phyloP scores from a whole-genome alignment of 176 grass and related monocot species.

The Carex parvula region DNA sequence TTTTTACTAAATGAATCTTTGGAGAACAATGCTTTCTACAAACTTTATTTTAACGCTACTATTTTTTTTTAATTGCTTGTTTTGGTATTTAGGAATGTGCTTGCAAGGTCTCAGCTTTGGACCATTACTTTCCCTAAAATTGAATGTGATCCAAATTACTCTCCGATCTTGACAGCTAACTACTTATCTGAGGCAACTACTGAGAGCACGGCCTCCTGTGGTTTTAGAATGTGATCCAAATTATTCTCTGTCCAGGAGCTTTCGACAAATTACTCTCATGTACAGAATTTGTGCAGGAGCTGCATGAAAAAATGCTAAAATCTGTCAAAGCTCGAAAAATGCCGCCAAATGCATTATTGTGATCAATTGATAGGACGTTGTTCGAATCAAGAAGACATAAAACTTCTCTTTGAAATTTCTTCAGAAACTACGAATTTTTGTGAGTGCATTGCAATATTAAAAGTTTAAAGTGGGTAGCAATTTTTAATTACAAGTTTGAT shows the following conservation, averaged over 20 bases:
- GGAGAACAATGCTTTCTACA: neutral
- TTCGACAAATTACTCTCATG: neutral
- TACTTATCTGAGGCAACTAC: slow-evolving; percentile 62
- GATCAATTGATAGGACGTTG: slow-evolving; percentile 85
- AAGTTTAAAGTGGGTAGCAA: neutral
- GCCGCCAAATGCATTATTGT: slow-evolving; percentile 93
- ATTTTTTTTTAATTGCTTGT: neutral
- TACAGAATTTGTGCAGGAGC: slow-evolving; percentile 71
- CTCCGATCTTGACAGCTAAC: slow-evolving; percentile 20
- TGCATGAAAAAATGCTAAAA: slow-evolving; percentile 80
- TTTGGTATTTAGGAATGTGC: slow-evolving; percentile 29
- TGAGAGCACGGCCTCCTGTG: slow-evolving; percentile 42
- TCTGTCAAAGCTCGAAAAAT: slow-evolving; percentile 79
- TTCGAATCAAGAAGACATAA: slow-evolving; percentile 73
- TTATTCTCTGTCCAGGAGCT: no score
- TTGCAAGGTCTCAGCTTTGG: slow-evolving; percentile 28
- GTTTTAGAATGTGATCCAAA: slow-evolving; percentile 23
- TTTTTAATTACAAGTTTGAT: neutral
- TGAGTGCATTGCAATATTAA: slow-evolving; percentile 30
- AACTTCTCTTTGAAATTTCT: slow-evolving; percentile 83
- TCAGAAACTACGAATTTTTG: slow-evolving; percentile 84
- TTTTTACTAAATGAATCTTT: neutral
- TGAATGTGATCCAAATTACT: slow-evolving; percentile 30
- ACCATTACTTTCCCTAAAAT: slow-evolving; percentile 25
- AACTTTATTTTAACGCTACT: neutral